phyloP scores from a whole-genome alignment of 163 green algal species.

The Coccomyxa subellipsoidea region DNA sequence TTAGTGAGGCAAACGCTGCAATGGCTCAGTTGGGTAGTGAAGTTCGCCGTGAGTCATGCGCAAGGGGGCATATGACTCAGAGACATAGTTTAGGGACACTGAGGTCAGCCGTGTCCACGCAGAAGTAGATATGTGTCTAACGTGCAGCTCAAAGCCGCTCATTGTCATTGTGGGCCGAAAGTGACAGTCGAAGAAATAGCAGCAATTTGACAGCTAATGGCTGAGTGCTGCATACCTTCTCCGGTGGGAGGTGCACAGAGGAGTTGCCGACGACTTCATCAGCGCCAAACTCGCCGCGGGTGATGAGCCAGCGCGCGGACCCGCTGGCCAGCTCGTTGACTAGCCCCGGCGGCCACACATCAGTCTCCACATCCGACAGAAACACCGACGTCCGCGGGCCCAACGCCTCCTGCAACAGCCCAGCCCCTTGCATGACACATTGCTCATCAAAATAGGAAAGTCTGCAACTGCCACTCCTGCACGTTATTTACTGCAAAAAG shows the following conservation, averaged over 20 bases:
- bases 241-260: constrained; percentile 29
- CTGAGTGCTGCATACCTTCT: constrained; percentile 18
- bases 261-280: constrained; percentile 41
- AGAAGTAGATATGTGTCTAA: too few relatives aligned
- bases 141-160: too few relatives aligned
- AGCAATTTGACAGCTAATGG: background rate
- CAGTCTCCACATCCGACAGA: constrained; percentile 84
- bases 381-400: constrained; percentile 63
- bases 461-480: too few relatives aligned
- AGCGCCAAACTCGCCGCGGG: constrained; percentile 63
- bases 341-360: constrained; percentile 52
- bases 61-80: too few relatives aligned
- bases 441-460: background rate
- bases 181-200: too few relatives aligned
- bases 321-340: constrained; percentile 37
- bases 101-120: too few relatives aligned
- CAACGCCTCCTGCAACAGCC: constrained; percentile 42
- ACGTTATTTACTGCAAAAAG: too few relatives aligned
- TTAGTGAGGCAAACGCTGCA: too few relatives aligned
- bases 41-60: too few relatives aligned
- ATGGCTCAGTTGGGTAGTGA: too few relatives aligned
- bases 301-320: constrained; percentile 59
- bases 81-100: too few relatives aligned
- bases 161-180: too few relatives aligned
- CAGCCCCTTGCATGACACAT: background rate